These are phyloP conservation scores for Cyberlindnera mississippiensis DNA, from an alignment of 805 yeast genomes.

Conservation along the genomic window DNA sequence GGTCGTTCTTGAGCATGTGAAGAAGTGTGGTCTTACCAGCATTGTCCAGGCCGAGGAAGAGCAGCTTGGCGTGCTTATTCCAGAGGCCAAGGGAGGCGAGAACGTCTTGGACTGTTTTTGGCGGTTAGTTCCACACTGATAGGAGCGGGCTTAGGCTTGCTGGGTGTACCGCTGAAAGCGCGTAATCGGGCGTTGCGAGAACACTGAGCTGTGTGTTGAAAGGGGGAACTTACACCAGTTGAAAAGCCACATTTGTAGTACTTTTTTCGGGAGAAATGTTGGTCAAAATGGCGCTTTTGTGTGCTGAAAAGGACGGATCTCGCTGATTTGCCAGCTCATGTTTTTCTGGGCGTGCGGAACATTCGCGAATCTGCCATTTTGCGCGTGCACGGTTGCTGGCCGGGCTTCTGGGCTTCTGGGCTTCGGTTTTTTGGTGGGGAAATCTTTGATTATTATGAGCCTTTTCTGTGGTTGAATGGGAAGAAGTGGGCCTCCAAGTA, in stretches of 20 bases:
- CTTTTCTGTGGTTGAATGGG: background rate
- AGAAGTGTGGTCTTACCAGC: slow-evolving; percentile 94
- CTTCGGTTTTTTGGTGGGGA: too few species aligned
- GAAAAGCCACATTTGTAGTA: slow-evolving; percentile 45
- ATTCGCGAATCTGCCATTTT: background rate
- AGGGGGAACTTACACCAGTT: slow-evolving; percentile 38
- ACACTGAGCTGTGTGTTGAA: background rate
- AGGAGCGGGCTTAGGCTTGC: too few species aligned
- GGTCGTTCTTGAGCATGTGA: slow-evolving; percentile 88
- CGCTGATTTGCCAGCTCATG: background rate
- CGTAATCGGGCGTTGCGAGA: background rate
- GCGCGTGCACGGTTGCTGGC: too few species aligned
- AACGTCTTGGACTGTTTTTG: slow-evolving; percentile 41
- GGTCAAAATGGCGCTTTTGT: background rate
- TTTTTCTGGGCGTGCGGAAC: background rate
- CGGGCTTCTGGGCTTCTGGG: too few species aligned
- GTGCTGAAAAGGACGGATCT: background rate
- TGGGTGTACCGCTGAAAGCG: background rate
- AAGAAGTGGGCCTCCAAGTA: too few species aligned
- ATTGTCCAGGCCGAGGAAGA: slow-evolving; percentile 94
- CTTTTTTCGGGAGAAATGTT: background rate
- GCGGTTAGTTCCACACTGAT: slow-evolving; percentile 1
- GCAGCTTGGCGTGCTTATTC: slow-evolving; percentile 94
- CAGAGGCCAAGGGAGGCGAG: slow-evolving; percentile 75
- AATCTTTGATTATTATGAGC: background rate